Evolutionary conservation across 257 asterid genomes (phyloP), one percentile per base, ranked within the genome.

Genomic region (Nicotiana attenuata): DNA sequence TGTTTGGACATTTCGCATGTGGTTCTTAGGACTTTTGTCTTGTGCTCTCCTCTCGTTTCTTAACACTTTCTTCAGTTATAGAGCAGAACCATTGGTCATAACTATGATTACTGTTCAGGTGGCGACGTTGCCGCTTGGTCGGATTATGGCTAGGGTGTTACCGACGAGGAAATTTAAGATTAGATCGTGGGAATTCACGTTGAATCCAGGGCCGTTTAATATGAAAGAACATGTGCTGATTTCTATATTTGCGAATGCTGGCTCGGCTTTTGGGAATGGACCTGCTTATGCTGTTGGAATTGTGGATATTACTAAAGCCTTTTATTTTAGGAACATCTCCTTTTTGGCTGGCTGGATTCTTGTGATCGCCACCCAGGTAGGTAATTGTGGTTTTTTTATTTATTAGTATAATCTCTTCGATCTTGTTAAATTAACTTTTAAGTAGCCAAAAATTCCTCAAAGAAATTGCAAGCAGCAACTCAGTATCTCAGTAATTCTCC

Each of bases 1-100:
- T 19, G 92, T 92, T 0, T 92, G 94, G 96, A 92, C 97, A 2
- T 91, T 92, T 13, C 89, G 97, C 7, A 89, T 92, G 94, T 92
- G 96, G 96, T 82, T 87, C 28, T 77, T 91, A 0, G 96, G 96
- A 26, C 0, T 83, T 0, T 0, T 90, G 0, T 92, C 96, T 0
- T 92, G 96, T 75, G 82, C 45, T 24, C 59, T 87, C 3, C 81
- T 92, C 5, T 90, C 96, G 10, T 89, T 87, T 35, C 81, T 88
- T 81, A 91, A 92, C 80, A 90, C 93, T 0, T 92, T 92, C 80
- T 92, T 91, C 89, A 79, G 88, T 47, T 91, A 90, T 83, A 64
- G 95, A 19, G 59, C 81, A 0, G 88, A 92, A 45, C 91, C 94
- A 0, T 83, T 92, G 26, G 1, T 59, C 19, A 88, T 92, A 68